A percentile compares a stretch with the other conserved stretches of the same genome.
Evolutionary conservation across 2,329 filamentous ascomycete species (phyloP).

Genomic region (Beauveria pseudobassiana): DNA sequence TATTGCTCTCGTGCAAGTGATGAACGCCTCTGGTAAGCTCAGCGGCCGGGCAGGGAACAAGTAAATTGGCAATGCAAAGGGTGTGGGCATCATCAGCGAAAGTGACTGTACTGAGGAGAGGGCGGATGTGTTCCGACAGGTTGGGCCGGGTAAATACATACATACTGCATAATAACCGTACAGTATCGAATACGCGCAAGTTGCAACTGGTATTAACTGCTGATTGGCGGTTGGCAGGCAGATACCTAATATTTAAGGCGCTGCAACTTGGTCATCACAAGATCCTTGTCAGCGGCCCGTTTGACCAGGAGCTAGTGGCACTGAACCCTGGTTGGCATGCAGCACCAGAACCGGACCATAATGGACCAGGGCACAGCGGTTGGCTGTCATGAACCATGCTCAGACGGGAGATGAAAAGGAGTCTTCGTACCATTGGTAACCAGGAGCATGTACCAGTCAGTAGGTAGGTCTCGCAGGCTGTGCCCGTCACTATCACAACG

Average conservation of each 20-base stretch:
- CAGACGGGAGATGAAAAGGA: background rate
- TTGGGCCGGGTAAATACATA: background rate
- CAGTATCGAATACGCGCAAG: background rate
- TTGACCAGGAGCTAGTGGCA: background rate
- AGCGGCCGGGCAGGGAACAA: background rate
- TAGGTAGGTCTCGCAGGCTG: background rate
- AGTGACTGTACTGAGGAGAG: background rate
- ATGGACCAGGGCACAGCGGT: background rate
- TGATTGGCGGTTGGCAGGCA: no score
- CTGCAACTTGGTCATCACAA: background rate
- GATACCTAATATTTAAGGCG: background rate
- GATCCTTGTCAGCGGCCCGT: constrained; percentile 4
- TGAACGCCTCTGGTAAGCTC: background rate
- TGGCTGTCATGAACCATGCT: background rate
- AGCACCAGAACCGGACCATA: background rate
- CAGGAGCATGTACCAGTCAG: background rate
- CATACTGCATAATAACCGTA: background rate
- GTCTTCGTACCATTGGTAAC: background rate
- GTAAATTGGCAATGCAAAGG: background rate
- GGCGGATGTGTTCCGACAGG: constrained; percentile 11
- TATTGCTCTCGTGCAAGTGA: background rate
- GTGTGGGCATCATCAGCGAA: background rate
- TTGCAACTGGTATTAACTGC: no score
- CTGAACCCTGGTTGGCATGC: background rate
- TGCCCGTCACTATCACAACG: background rate